phyloP scores from a whole-genome alignment of 2,329 filamentous ascomycete species.

The Ophiostoma novo-ulmi region DNA sequence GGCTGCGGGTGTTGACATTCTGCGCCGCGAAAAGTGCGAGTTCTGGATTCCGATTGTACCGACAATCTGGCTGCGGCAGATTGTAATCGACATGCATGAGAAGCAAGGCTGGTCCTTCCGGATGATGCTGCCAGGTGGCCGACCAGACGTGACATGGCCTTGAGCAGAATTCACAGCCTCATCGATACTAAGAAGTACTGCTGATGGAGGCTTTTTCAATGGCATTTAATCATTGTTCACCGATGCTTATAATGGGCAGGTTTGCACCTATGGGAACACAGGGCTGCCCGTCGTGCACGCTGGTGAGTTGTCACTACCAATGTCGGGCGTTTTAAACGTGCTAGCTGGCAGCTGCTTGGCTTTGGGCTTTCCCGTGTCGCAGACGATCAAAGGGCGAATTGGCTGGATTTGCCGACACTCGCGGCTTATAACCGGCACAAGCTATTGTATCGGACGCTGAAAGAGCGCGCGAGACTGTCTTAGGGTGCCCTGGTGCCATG shows the following conservation, averaged over 20 bases:
- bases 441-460: neutral
- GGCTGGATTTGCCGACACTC: too few species aligned
- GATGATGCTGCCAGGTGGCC: constrained; percentile 29
- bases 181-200: neutral
- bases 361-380: too few species aligned
- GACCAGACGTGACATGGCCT: constrained; percentile 18
- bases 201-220: too few species aligned
- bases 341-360: too few species aligned
- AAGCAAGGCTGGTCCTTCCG: constrained; percentile 33
- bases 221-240: neutral
- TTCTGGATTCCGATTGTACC: constrained; percentile 33
- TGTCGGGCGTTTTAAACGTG: too few species aligned
- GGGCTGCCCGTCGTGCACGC: neutral
- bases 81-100: constrained; percentile 30
- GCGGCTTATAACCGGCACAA: too few species aligned
- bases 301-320: neutral
- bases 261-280: neutral
- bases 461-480: neutral
- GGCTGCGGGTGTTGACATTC: constrained; percentile 24
- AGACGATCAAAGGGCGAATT: too few species aligned
- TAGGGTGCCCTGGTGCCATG: neutral
- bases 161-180: neutral
- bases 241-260: neutral
- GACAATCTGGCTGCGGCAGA: constrained; percentile 32
- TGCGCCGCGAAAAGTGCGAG: constrained; percentile 32